These are phyloP conservation scores for Fistulifera solaris DNA, from an alignment of 108 stramenopile species.

Conservation along the genomic window DNA sequence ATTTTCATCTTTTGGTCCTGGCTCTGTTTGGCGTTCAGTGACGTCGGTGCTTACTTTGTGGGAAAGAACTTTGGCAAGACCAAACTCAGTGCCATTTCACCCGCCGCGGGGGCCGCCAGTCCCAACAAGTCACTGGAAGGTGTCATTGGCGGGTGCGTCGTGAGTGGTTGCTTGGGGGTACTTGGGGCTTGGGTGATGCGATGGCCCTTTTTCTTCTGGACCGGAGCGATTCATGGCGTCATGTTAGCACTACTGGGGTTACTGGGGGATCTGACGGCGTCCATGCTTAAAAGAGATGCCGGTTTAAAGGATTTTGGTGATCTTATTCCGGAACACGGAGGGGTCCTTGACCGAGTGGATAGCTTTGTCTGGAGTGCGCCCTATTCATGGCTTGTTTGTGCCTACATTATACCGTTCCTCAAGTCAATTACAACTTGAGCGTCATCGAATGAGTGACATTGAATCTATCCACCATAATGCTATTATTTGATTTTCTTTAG, in stretches of 20 bases:
- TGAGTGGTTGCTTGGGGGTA: conserved; percentile 48
- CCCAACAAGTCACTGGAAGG: conserved; percentile 98
- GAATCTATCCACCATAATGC: no score
- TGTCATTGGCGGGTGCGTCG: conserved; percentile 79
- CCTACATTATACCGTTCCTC: conserved; percentile 46
- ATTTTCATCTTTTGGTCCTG: conserved; percentile 94
- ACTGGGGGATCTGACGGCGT: conserved; percentile 93
- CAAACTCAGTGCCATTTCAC: conserved; percentile 62
- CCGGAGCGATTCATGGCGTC: conserved; percentile 83
- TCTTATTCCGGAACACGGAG: conserved; percentile 96
- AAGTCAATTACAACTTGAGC: no score
- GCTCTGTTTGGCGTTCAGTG: conserved; percentile 86
- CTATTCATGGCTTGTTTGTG: conserved; percentile 70
- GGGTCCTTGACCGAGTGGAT: conserved; percentile 92
- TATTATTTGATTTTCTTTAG: no score
- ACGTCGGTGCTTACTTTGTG: conserved; percentile 91
- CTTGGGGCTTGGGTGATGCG: conserved; percentile 85
- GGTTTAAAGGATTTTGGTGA: conserved; percentile 95
- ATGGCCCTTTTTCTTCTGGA: conserved; percentile 81
- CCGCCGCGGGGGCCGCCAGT: conserved; percentile 85
- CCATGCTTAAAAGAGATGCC: conserved; percentile 94
- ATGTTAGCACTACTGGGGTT: conserved; percentile 72
- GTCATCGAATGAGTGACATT: no score
- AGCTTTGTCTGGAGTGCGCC: conserved; percentile 94
- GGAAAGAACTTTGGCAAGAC: conserved; percentile 80